A percentile compares a stretch with the other conserved stretches of the same genome.
Evolutionary conservation across 2,329 filamentous ascomycete genomes (phyloP).

Genomic region (Lachnellula cervina): DNA sequence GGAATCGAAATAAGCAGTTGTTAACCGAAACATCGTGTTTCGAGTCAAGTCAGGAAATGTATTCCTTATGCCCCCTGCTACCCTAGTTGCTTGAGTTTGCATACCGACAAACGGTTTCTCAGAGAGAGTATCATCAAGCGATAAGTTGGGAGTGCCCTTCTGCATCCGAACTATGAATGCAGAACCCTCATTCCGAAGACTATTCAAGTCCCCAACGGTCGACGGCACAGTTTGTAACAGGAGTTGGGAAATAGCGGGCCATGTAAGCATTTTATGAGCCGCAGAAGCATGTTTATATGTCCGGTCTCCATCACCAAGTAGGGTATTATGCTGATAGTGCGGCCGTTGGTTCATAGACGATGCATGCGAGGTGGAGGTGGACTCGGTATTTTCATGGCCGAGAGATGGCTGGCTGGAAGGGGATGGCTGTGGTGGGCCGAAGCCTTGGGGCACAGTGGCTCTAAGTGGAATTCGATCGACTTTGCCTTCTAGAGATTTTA

Average conservation of each 20-base stretch:
- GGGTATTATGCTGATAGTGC: constrained; percentile 15
- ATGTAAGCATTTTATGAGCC: constrained; percentile 49
- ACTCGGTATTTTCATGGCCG: constrained; percentile 12
- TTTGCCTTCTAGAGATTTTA: constrained; percentile 51
- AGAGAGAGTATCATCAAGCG: constrained; percentile 23
- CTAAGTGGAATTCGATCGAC: constrained; percentile 40
- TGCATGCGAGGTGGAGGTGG: constrained; percentile 25
- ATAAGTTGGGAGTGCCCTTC: constrained; percentile 19
- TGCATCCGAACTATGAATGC: constrained; percentile 33
- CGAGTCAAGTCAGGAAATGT: constrained; percentile 37
- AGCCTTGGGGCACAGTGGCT: constrained; percentile 5
- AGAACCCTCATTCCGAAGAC: constrained; percentile 35
- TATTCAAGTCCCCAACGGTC: constrained; percentile 32
- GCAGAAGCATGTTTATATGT: constrained; percentile 32
- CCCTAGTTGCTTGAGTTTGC: constrained; percentile 29
- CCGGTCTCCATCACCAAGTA: constrained; percentile 8
- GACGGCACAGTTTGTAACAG: constrained; percentile 33
- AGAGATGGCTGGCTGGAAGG: constrained; percentile 24
- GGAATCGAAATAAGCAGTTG: constrained; percentile 53
- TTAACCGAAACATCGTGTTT: constrained; percentile 46
- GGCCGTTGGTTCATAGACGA: constrained; percentile 7
- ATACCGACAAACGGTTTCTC: constrained; percentile 28
- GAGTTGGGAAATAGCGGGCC: constrained; percentile 41
- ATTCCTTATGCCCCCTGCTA: constrained; percentile 20
- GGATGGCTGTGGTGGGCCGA: constrained; percentile 22